Evolutionary conservation across 2,329 filamentous ascomycete genomes (phyloP).

Genomic region (Diplodia sapinea): DNA sequence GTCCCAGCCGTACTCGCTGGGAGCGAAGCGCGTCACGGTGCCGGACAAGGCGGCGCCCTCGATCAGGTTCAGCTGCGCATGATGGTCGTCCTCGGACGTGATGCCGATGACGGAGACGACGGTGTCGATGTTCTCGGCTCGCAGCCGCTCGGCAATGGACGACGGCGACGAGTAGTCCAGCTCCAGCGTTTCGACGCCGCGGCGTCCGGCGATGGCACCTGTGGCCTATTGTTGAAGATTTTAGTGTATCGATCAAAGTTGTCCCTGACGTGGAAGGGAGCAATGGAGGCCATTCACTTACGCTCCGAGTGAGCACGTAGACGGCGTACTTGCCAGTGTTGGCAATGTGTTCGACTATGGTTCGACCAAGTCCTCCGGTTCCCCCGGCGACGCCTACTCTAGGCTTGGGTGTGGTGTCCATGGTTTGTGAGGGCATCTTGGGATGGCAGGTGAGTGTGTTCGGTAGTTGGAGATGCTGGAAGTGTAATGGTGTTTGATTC

Average conservation of each 20-base stretch:
- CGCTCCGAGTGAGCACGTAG: conserved; percentile 35
- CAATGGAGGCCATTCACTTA: conserved; percentile 4
- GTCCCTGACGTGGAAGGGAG: too few relatives aligned
- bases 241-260: too few relatives aligned
- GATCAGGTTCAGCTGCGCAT: conserved; percentile 28
- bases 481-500: neutral
- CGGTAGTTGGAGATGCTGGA: neutral
- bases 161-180: conserved; percentile 32
- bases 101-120: conserved; percentile 24
- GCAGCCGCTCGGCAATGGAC: conserved; percentile 25
- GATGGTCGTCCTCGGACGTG: conserved; percentile 26
- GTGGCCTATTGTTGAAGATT: neutral
- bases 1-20: conserved; percentile 65
- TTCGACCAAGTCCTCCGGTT: conserved; percentile 36
- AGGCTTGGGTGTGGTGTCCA: conserved; percentile 11
- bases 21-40: conserved; percentile 67
- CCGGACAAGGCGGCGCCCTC: conserved; percentile 57
- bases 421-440: neutral
- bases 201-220: neutral
- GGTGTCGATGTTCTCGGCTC: conserved; percentile 25
- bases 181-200: conserved; percentile 32
- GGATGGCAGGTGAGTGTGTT: neutral
- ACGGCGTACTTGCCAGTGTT: conserved; percentile 34
- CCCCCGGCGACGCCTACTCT: conserved; percentile 38
- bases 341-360: conserved; percentile 35